A percentile compares a stretch with the other conserved stretches of the same genome.
Evolutionary conservation across 2,329 filamentous ascomycete genomes (phyloP).

Genomic region (Stenocarpella maydis): DNA sequence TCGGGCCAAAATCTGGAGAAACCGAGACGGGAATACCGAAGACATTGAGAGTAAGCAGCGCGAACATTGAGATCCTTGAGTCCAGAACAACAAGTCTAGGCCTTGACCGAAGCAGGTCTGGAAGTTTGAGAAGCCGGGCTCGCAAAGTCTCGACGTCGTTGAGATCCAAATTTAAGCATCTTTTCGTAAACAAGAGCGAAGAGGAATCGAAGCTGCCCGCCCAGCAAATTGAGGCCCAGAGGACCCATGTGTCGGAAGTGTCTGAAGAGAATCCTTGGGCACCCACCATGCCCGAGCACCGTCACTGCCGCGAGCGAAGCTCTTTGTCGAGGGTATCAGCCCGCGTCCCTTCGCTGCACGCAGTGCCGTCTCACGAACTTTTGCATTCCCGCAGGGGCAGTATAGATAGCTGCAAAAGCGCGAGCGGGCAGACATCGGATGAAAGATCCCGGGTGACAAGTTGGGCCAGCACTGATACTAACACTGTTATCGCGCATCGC

Average conservation of each 20-base stretch:
- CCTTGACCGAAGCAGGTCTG: slow-evolving; percentile 41
- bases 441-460: slow-evolving; percentile 75
- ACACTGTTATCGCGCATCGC: slow-evolving; percentile 59
- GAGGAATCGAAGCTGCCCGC: slow-evolving; percentile 51
- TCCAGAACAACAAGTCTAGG: slow-evolving; percentile 27
- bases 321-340: slow-evolving; percentile 57
- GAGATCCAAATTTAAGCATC: slow-evolving; percentile 66
- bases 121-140: slow-evolving; percentile 58
- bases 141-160: slow-evolving; percentile 70
- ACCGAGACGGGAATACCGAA: slow-evolving; percentile 53
- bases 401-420: slow-evolving; percentile 57
- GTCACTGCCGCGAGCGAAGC: slow-evolving; percentile 27
- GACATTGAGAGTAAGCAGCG: slow-evolving; percentile 58
- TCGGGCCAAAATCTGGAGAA: slow-evolving; percentile 49
- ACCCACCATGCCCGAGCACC: neutral
- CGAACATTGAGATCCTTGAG: slow-evolving; percentile 35
- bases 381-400: slow-evolving; percentile 64
- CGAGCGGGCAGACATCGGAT: slow-evolving; percentile 49
- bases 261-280: slow-evolving; percentile 32
- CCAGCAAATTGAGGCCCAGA: slow-evolving; percentile 61
- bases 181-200: slow-evolving; percentile 58
- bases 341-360: slow-evolving; percentile 59
- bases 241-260: slow-evolving; percentile 41
- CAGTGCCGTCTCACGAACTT: slow-evolving; percentile 54
- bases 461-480: slow-evolving; percentile 72